phyloP scores from a whole-genome alignment of 352 stramenopile genomes.

The Sclerospora graminicola region DNA sequence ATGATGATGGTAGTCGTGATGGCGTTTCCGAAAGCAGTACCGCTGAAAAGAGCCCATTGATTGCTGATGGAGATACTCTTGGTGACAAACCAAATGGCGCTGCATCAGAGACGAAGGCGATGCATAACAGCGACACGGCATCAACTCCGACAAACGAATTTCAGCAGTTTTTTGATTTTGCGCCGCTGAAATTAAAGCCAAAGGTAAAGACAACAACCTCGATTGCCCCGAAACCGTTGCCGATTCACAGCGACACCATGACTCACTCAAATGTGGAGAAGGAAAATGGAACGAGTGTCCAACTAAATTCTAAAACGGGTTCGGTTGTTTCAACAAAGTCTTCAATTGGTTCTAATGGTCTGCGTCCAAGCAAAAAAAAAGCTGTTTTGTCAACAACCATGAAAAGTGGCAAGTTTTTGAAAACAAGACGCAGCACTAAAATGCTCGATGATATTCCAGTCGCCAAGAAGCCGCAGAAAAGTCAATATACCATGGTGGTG shows the following conservation, averaged over 20 bases:
- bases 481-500: conserved; percentile 14
- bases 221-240: conserved; percentile 18
- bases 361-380: conserved; percentile 21
- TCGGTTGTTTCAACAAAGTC: conserved; percentile 1
- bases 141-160: conserved; percentile 11
- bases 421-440: conserved; percentile 34
- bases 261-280: conserved; percentile 9
- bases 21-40: conserved; percentile 10
- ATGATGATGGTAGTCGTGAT: conserved; percentile 35
- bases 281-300: conserved; percentile 1
- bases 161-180: conserved; percentile 32
- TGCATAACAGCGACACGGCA: conserved; percentile 1
- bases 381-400: conserved; percentile 22
- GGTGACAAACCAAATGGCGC: not conserved
- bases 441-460: conserved; percentile 19
- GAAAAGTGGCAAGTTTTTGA: conserved; percentile 31
- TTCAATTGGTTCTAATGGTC: conserved; percentile 31
- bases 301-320: conserved; percentile 3
- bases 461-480: conserved; percentile 7
- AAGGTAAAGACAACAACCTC: conserved; percentile 10
- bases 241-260: conserved; percentile 14
- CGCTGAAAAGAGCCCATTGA: not conserved
- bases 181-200: conserved; percentile 18
- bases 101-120: not conserved
- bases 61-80: not conserved